Percentiles rank a stretch among this genome's conserved stretches.
Conservation (phyloP, 164 flowering plant genomes). For the Sextonia rubra region DNA sequence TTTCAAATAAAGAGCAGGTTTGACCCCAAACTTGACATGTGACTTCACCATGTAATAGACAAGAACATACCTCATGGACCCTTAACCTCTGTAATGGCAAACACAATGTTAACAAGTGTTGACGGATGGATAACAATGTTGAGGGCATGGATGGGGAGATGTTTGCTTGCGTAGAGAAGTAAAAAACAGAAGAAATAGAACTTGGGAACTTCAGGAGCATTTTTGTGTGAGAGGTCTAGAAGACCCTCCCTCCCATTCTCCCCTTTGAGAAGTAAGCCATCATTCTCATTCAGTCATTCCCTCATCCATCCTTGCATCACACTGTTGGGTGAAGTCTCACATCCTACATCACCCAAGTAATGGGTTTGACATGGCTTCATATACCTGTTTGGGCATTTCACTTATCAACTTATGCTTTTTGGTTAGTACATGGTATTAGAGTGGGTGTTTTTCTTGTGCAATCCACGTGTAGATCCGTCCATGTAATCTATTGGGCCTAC, state of each 20-base stretch:
- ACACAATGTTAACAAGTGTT: slow-evolving; percentile 12
- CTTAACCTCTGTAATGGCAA: slow-evolving; percentile 7
- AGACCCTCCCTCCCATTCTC: not conserved
- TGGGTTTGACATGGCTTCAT: no score
- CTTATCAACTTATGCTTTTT: no score
- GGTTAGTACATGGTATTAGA: no score
- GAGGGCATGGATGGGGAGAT: slow-evolving; percentile 41
- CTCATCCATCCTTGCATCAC: slow-evolving; percentile 17
- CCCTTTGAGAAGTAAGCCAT: not conserved
- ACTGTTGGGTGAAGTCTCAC: no score
- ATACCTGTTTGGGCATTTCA: no score
- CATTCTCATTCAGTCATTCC: slow-evolving; percentile 5
- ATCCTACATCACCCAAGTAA: no score
- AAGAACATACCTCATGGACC: slow-evolving; percentile 4
- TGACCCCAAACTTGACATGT: not conserved
- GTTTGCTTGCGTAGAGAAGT: slow-evolving; percentile 19
- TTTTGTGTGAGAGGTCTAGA: slow-evolving; percentile 8
- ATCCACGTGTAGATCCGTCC: no score
- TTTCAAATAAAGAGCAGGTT: not conserved
- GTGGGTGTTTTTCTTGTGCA: no score
- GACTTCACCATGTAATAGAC: not conserved
- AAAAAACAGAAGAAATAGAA: slow-evolving; percentile 9
- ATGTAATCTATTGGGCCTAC: no score
- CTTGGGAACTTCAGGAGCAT: not conserved
- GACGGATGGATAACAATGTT: slow-evolving; percentile 8